phyloP scores from a whole-genome alignment of 495 filamentous ascomycete genomes.

The Letharia lupina region DNA sequence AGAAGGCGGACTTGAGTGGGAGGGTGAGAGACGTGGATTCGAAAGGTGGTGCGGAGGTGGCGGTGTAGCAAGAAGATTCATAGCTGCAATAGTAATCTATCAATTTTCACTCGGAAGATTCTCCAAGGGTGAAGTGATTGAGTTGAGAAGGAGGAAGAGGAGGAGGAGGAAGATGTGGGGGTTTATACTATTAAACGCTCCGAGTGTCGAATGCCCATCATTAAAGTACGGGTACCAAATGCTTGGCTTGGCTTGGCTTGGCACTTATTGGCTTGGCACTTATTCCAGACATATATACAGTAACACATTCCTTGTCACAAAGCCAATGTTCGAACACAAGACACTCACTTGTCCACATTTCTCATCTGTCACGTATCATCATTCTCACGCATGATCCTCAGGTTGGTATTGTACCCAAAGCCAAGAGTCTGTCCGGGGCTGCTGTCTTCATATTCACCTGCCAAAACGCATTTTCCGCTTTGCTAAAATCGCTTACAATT shows the following conservation, averaged over 20 bases:
- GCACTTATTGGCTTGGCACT: no score
- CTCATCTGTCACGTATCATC: no score
- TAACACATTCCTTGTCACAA: no score
- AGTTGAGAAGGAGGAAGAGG: slow-evolving; percentile 18
- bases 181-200: not conserved
- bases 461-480: not conserved
- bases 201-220: no score
- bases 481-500: not conserved
- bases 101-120: slow-evolving; percentile 17
- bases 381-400: not conserved
- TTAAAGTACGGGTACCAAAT: no score
- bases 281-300: no score
- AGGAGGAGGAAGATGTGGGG: slow-evolving; percentile 2
- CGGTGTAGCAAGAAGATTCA: slow-evolving; percentile 57
- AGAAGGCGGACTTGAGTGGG: slow-evolving; percentile 55
- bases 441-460: not conserved
- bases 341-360: no score
- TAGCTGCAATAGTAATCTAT: slow-evolving; percentile 29
- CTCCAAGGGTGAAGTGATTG: slow-evolving; percentile 29
- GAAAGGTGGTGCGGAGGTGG: slow-evolving; percentile 71
- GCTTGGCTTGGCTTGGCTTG: no score
- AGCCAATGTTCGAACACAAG: no score
- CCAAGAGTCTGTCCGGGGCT: not conserved
- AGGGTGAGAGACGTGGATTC: slow-evolving; percentile 58
- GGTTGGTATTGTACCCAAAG: not conserved